phyloP scores from a whole-genome alignment of 2,329 filamentous ascomycete species.

The Fusarium tupiense region DNA sequence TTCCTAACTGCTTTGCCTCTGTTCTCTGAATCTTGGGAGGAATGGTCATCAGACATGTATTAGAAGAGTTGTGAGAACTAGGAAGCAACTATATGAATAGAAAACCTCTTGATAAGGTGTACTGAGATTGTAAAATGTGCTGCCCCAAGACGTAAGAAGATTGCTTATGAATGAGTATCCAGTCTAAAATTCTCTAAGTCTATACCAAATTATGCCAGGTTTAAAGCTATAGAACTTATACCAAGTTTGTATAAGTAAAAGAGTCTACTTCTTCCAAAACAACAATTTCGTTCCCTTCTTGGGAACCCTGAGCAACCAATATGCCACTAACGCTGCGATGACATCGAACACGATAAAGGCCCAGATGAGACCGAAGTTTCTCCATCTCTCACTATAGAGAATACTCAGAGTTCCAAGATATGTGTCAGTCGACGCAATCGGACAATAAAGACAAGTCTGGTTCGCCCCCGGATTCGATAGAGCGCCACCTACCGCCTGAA shows the following conservation, averaged over 20 bases:
- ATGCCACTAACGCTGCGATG: constrained; percentile 47
- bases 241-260: fast-evolving
- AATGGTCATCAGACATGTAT: too few species aligned
- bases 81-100: background rate
- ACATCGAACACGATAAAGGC: constrained; percentile 63
- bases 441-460: constrained; percentile 55
- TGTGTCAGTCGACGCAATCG: constrained; percentile 41
- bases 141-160: too few species aligned
- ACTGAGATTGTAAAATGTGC: too few species aligned
- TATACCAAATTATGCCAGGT: too few species aligned
- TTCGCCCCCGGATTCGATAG: constrained; percentile 50
- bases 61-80: fast-evolving
- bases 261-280: background rate
- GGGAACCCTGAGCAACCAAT: constrained; percentile 17
- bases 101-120: background rate
- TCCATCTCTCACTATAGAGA: constrained; percentile 60
- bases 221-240: too few species aligned
- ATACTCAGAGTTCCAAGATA: constrained; percentile 53
- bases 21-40: background rate
- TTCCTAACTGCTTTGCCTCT: background rate
- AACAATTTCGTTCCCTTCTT: background rate
- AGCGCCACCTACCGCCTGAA: constrained; percentile 56
- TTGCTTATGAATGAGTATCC: too few species aligned
- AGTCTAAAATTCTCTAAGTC: fast-evolving
- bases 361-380: constrained; percentile 65